phyloP scores from a whole-genome alignment of 305 asterid species.

The Fraxinus latifolia region DNA sequence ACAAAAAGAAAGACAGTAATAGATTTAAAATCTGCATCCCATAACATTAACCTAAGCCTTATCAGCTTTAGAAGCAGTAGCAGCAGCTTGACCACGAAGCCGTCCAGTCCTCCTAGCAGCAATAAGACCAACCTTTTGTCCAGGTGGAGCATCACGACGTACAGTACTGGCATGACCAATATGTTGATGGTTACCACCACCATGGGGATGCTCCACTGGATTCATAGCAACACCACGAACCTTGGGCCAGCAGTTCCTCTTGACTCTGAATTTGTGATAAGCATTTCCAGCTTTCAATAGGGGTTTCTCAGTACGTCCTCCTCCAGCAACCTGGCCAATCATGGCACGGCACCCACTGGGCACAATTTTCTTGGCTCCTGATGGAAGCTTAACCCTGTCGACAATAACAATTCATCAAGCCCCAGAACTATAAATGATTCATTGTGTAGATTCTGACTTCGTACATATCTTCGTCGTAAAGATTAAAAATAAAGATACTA shows the following conservation, averaged over 20 bases:
- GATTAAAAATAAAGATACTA: no score
- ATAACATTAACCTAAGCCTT: not conserved
- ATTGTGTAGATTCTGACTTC: no score
- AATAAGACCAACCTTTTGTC: slow-evolving; percentile 54
- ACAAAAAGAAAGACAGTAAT: not conserved
- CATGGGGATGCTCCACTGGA: no score
- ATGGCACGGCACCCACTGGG: slow-evolving; percentile 39
- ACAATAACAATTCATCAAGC: not conserved
- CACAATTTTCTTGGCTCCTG: slow-evolving; percentile 16
- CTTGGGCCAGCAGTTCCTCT: slow-evolving; percentile 39
- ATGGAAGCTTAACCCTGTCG: slow-evolving; percentile 22
- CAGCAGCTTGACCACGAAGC: slow-evolving; percentile 54
- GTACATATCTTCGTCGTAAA: not conserved
- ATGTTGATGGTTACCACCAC: no score
- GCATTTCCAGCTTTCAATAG: slow-evolving; percentile 36
- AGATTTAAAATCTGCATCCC: not conserved
- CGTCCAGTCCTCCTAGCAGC: slow-evolving; percentile 51
- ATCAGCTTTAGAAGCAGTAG: slow-evolving; percentile 38
- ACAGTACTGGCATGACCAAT: no score
- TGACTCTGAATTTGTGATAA: slow-evolving; percentile 33
- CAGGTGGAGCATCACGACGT: not conserved
- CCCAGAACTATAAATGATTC: no score
- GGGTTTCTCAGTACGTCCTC: not conserved
- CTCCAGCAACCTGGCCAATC: slow-evolving; percentile 46
- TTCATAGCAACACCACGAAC: not conserved